Evolutionary conservation across 352 stramenopile species (phyloP).

Genomic region (Globisporangium irregulare): DNA sequence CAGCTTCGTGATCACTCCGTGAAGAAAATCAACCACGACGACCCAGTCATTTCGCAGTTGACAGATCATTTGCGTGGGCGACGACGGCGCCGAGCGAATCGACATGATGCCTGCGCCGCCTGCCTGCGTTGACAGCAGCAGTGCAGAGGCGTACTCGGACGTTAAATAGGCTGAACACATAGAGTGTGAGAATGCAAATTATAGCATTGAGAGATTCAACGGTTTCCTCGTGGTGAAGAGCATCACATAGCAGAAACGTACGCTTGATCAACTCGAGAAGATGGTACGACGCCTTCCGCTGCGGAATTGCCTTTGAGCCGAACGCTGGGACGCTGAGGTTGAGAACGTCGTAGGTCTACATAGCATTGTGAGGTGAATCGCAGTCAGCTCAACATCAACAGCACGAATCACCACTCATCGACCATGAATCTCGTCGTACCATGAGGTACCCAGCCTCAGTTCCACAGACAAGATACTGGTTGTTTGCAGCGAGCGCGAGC

Average conservation of each 20-base stretch:
- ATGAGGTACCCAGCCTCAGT: constrained; percentile 55
- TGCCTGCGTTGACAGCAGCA: constrained; percentile 28
- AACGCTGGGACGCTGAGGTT: constrained; percentile 65
- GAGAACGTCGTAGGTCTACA: constrained; percentile 61
- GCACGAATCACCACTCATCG: neutral
- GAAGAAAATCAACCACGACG: constrained; percentile 47
- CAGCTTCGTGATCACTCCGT: constrained; percentile 40
- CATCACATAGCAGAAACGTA: constrained; percentile 19
- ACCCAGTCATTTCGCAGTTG: constrained; percentile 77
- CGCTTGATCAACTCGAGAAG: constrained; percentile 51
- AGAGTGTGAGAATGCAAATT: neutral
- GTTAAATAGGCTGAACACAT: constrained; percentile 18
- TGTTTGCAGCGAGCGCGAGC: constrained; percentile 40
- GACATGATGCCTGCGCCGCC: constrained; percentile 35
- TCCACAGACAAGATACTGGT: constrained; percentile 53
- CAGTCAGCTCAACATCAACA: neutral
- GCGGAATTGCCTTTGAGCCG: constrained; percentile 54
- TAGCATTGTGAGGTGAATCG: neutral
- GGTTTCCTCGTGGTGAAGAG: too few relatives aligned
- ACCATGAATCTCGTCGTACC: constrained; percentile 22
- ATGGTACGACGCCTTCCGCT: constrained; percentile 38
- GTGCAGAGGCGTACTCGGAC: constrained; percentile 14
- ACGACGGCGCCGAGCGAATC: constrained; percentile 34
- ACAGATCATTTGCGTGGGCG: constrained; percentile 42
- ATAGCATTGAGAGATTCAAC: neutral